Percentiles rank a stretch among this genome's conserved stretches.
These are phyloP conservation scores for Lentinus brumalis DNA, from an alignment of 768 basidiomycete genomes.

Conservation along the genomic window DNA sequence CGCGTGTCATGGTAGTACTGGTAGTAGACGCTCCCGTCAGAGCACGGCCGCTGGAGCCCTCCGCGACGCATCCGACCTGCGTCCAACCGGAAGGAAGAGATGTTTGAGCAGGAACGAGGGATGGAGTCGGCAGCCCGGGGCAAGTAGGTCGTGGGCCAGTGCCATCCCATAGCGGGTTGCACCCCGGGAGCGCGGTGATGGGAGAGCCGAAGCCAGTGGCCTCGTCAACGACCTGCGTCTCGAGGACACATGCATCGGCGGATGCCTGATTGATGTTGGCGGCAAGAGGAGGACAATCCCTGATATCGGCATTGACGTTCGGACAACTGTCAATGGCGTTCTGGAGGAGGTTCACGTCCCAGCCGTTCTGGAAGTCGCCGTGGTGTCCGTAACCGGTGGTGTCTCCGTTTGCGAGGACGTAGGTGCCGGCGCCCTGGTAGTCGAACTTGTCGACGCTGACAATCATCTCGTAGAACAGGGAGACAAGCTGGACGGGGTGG, in stretches of 20 bases:
- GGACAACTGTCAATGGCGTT: constrained; percentile 27
- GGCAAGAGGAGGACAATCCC: constrained; percentile 23
- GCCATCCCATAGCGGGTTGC: constrained; percentile 24
- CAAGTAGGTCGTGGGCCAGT: constrained; percentile 11
- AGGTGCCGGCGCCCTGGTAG: constrained; percentile 23
- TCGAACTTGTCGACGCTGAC: constrained; percentile 15
- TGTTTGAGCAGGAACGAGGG: constrained; percentile 14
- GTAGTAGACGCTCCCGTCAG: constrained; percentile 23
- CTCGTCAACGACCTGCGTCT: constrained; percentile 21
- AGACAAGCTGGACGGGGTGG: constrained; percentile 28
- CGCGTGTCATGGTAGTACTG: constrained; percentile 24
- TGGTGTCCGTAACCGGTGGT: constrained; percentile 26
- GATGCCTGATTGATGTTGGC: constrained; percentile 21
- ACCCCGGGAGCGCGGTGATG: constrained; percentile 26
- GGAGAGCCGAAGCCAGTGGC: constrained; percentile 15
- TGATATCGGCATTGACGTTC: constrained; percentile 26
- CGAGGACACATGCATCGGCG: constrained; percentile 23
- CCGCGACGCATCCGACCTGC: constrained; percentile 28
- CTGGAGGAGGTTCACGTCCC: constrained; percentile 27
- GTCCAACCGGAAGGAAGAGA: constrained; percentile 22
- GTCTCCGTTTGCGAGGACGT: constrained; percentile 27
- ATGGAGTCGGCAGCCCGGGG: constrained; percentile 13
- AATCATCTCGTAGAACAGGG: constrained; percentile 29
- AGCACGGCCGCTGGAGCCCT: constrained; percentile 28
- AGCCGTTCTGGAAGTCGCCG: constrained; percentile 29